These are phyloP conservation scores for Stromatinia cepivora DNA, from an alignment of 2,329 filamentous ascomycete genomes.

Conservation along the genomic window DNA sequence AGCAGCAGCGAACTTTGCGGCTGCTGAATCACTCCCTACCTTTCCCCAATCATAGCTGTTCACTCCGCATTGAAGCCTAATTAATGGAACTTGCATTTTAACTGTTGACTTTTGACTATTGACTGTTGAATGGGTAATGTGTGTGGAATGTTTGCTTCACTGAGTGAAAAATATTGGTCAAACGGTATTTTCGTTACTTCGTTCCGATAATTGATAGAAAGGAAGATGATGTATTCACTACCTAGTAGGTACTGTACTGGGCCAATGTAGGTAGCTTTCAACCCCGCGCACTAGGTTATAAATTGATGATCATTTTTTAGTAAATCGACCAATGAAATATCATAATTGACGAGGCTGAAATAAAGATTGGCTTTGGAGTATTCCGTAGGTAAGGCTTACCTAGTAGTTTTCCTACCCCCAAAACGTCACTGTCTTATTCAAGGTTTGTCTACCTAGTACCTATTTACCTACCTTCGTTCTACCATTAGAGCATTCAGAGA, in stretches of 20 bases:
- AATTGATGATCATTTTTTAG: neutral
- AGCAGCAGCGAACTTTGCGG: constrained; percentile 84
- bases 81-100: constrained; percentile 64
- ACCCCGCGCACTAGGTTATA: constrained; percentile 11
- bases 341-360: neutral
- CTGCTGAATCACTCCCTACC: constrained; percentile 81
- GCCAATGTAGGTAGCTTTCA: no score
- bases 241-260: no score
- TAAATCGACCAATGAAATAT: neutral
- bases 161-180: neutral
- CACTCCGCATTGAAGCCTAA: constrained; percentile 85
- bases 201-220: neutral
- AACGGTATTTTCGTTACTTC: no score
- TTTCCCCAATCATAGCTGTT: constrained; percentile 99
- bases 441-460: no score
- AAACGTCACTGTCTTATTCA: no score
- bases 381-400: no score
- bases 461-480: no score
- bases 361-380: no score
- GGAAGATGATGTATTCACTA: neutral
- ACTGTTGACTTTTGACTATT: neutral
- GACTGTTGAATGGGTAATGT: neutral
- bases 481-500: no score
- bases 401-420: no score
- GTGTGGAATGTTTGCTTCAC: neutral